Conservation (phyloP, 208 protist species). For the Trypanosoma grayi region DNA sequence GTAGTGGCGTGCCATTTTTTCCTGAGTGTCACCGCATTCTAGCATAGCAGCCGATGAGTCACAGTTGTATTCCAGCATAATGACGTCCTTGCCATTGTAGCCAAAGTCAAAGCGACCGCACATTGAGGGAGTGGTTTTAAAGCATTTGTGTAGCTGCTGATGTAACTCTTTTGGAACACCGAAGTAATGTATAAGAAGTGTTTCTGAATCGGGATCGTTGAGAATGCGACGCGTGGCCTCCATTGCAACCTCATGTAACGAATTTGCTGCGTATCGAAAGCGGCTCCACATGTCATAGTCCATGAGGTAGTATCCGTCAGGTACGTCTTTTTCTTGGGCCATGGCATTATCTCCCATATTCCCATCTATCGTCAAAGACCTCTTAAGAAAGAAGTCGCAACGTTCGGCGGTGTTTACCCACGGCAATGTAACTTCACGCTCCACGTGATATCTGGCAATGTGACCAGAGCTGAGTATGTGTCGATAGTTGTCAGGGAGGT, state of each 20-base stretch:
- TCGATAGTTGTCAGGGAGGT: constrained; percentile 61
- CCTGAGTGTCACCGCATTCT: constrained; percentile 81
- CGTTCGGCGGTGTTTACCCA: constrained; percentile 41
- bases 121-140: constrained; percentile 54
- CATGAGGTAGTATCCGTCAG: constrained; percentile 64
- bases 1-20: constrained; percentile 74
- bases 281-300: constrained; percentile 80
- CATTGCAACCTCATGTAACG: constrained; percentile 68
- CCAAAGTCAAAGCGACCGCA: constrained; percentile 80
- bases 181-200: constrained; percentile 74
- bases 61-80: constrained; percentile 84
- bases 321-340: constrained; percentile 41
- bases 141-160: constrained; percentile 48
- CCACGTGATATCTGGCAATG: constrained; percentile 49
- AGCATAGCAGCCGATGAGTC: constrained; percentile 72
- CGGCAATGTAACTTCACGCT: constrained; percentile 41
- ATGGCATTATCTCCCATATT: constrained; percentile 24
- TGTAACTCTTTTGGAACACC: constrained; percentile 67
- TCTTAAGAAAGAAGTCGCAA: constrained; percentile 66
- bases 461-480: constrained; percentile 35
- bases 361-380: constrained; percentile 40
- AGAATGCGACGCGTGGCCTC: constrained; percentile 58
- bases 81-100: constrained; percentile 61
- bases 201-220: constrained; percentile 38
- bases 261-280: constrained; percentile 52